Evolutionary conservation across 148 eudicot genomes (phyloP).

Genomic region (Gaultheria prostrata): DNA sequence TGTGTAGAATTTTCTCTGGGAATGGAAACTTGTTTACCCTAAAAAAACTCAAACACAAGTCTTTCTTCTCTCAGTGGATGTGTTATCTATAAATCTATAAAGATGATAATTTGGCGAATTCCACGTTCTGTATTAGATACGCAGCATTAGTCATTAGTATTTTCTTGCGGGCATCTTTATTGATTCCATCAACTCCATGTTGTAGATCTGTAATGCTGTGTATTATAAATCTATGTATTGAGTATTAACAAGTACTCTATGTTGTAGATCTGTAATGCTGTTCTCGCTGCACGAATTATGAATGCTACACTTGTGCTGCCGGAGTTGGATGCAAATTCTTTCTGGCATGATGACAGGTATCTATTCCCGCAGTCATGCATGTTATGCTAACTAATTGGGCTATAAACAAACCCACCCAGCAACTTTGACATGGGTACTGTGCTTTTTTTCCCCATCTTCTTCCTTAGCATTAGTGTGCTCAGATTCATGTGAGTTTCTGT

Average conservation of each 20-base stretch:
- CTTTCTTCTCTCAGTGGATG: background rate
- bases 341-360: constrained; percentile 93
- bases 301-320: constrained; percentile 96
- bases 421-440: background rate
- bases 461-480: background rate
- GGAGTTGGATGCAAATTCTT: constrained; percentile 88
- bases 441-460: background rate
- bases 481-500: constrained; percentile 11
- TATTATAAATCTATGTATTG: background rate
- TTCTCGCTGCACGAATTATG: constrained; percentile 98
- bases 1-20: background rate
- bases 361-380: background rate
- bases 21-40: background rate
- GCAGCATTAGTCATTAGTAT: background rate
- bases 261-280: constrained; percentile 88
- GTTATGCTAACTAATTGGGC: background rate
- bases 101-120: background rate
- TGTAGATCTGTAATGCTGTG: background rate
- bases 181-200: background rate
- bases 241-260: background rate
- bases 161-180: background rate
- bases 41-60: background rate
- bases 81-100: background rate
- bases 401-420: too few species aligned
- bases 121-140: background rate